Conservation (phyloP, 2,329 filamentous ascomycete species). For the Pyrenophora tritici-repentis region DNA sequence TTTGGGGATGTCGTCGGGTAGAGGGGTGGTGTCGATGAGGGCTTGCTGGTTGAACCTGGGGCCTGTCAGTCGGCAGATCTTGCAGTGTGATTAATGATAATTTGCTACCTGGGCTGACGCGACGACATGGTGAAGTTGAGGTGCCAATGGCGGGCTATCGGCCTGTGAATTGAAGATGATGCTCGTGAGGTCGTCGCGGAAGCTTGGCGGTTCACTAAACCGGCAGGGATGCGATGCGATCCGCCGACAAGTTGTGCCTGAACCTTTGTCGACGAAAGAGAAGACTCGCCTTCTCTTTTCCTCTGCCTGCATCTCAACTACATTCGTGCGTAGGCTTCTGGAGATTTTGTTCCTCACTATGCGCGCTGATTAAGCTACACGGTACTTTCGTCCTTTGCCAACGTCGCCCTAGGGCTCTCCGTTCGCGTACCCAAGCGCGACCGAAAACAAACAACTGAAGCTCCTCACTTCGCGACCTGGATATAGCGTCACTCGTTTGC, state of each 20-base stretch:
- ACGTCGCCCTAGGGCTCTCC: neutral
- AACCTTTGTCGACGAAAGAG: constrained; percentile 23
- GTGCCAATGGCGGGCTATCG: constrained; percentile 46
- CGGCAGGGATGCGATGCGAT: constrained; percentile 14
- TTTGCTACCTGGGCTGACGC: constrained; percentile 62
- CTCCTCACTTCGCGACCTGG: constrained; percentile 5
- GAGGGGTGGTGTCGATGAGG: constrained; percentile 94
- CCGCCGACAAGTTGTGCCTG: constrained; percentile 19
- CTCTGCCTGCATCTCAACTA: constrained; percentile 11
- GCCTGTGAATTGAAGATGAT: constrained; percentile 33
- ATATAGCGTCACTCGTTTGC: constrained; percentile 1
- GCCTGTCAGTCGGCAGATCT: constrained; percentile 26
- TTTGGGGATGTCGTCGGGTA: constrained; percentile 87
- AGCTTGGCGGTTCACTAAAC: constrained; percentile 22
- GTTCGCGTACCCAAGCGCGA: constrained; percentile 23
- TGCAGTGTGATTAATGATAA: constrained; percentile 8
- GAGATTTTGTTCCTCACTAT: constrained; percentile 8
- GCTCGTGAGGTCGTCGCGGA: constrained; percentile 25
- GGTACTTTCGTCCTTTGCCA: neutral
- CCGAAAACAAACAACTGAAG: constrained; percentile 21
- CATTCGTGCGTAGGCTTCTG: constrained; percentile 9
- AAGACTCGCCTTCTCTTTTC: constrained; percentile 12
- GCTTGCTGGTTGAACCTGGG: constrained; percentile 89
- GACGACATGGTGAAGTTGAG: constrained; percentile 60
- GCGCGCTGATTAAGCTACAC: constrained; percentile 17